Evolutionary conservation across 192 early-diverging fungal species (phyloP).

Genomic region (Entomortierella beljakovae): DNA sequence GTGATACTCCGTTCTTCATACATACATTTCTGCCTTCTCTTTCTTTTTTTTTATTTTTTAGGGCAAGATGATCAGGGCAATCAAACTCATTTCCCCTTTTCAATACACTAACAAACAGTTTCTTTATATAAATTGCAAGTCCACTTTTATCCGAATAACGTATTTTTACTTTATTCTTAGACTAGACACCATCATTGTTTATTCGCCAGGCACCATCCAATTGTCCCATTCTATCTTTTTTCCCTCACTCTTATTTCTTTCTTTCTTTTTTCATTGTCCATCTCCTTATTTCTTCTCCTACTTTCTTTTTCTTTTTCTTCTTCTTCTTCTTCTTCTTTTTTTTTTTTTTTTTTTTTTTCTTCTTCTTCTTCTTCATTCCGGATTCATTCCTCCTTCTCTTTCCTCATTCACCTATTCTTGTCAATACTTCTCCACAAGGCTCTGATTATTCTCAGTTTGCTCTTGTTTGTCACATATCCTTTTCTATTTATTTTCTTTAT

Average conservation of each 20-base stretch:
- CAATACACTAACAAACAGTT: too few relatives aligned
- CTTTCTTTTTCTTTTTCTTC: not conserved
- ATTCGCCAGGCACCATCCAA: not conserved
- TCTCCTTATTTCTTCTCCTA: conserved; percentile 1
- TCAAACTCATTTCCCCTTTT: too few relatives aligned
- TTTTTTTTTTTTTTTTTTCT: not conserved
- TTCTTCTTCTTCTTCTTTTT: not conserved
- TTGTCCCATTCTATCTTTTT: not conserved
- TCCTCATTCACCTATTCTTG: not conserved
- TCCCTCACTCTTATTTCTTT: not conserved
- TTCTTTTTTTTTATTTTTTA: conserved; percentile 38
- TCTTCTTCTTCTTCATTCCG: not conserved
- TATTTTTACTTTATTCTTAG: not conserved
- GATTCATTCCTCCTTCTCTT: not conserved
- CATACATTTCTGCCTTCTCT: too few relatives aligned
- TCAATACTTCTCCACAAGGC: too few relatives aligned
- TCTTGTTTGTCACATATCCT: not conserved
- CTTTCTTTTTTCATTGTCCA: not conserved
- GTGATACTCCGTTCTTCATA: too few relatives aligned
- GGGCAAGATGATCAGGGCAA: conserved; percentile 36
- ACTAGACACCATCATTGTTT: not conserved
- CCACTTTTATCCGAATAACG: too few relatives aligned
- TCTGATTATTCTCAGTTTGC: not conserved
- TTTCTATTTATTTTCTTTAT: not conserved
- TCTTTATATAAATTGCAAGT: too few relatives aligned